Base-by-base conservation (phyloP, 768 basidiomycete genomes). In the Tylopilus vinaceipallidus region DNA sequence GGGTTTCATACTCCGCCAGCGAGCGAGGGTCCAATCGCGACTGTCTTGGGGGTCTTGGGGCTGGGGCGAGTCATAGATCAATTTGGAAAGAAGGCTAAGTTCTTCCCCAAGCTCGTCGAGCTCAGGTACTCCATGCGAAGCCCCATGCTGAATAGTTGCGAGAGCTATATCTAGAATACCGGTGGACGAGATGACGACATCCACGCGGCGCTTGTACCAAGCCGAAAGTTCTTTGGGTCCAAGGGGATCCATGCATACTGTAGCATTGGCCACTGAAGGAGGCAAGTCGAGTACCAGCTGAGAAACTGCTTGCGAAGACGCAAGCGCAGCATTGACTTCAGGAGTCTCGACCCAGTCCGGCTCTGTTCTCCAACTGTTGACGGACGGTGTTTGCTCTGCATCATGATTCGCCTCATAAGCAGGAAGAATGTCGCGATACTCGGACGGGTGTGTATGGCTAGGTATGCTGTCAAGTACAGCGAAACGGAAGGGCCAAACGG, bases 101-200 rank as follows among this genome's bases (percentile, higher is more conserved):
- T 98, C 95, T 71, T 98, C 95, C 2, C 94, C 95, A 3, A 94
- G 68, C 60, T 84, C 82, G 57, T 95, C 95, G 35, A 99, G 78
- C 1, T 74, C 81, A 17, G 82, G 77, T 12, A 97, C 74, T 13
- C 86, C 87, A 57, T 82, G 81, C 8, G 92, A 86, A 11, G 88
- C 93, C 13, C 84, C 94, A 55, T 95, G 84, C 64, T 97, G 95
- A 9, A 92, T 77, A 38, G 87, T 75, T 7, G 82, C 79, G 17
- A 98, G 75, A 4, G 93, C 91, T 29, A 81, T 67, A 58, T 94
- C 88, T 36, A 94, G 71, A 70, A 92, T 79, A 1, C 93, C 94
- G 0, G 85, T 83, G 0, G 74, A 71, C 7, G 72, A 64, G 23
- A 94, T 78, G 52, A 92, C 77, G 13, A 60, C 53, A 34, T 84